Conservation (phyloP, 176 grass and related monocot species). For the Triticum urartu region DNA sequence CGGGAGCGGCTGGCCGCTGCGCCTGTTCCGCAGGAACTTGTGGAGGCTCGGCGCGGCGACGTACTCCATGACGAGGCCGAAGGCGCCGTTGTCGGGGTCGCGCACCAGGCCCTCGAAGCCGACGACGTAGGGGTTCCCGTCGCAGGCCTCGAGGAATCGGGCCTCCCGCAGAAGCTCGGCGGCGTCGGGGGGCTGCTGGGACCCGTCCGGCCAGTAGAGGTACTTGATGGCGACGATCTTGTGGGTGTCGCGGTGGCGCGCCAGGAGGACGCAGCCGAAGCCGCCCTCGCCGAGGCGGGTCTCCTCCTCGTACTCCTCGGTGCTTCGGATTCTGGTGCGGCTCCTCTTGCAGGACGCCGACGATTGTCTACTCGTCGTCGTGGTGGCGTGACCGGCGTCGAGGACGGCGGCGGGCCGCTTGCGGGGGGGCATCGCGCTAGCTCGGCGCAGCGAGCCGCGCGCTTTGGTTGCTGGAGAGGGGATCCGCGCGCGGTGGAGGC, state of each 20-base stretch:
- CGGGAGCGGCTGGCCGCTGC: background rate
- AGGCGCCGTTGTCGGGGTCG: background rate
- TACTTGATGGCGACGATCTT: constrained; percentile 3
- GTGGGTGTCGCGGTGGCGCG: background rate
- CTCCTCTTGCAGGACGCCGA: background rate
- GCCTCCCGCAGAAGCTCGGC: background rate
- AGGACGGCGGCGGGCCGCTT: background rate
- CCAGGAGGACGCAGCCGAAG: background rate
- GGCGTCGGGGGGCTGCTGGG: background rate
- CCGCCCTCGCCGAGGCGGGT: background rate
- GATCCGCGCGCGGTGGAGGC: background rate
- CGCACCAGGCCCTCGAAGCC: background rate
- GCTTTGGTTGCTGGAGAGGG: background rate
- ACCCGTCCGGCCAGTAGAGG: background rate
- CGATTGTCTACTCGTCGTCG: background rate
- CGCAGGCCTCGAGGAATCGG: background rate
- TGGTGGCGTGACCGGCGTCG: background rate
- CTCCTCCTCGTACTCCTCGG: background rate
- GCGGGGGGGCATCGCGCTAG: background rate
- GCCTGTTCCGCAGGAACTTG: background rate
- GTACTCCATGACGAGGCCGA: background rate
- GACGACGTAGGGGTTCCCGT: background rate
- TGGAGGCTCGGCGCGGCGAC: background rate
- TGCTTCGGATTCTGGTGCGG: background rate
- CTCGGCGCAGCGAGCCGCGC: background rate